These are phyloP conservation scores for Ramaria sp. DNA, from an alignment of 768 basidiomycete species.

Conservation along the genomic window DNA sequence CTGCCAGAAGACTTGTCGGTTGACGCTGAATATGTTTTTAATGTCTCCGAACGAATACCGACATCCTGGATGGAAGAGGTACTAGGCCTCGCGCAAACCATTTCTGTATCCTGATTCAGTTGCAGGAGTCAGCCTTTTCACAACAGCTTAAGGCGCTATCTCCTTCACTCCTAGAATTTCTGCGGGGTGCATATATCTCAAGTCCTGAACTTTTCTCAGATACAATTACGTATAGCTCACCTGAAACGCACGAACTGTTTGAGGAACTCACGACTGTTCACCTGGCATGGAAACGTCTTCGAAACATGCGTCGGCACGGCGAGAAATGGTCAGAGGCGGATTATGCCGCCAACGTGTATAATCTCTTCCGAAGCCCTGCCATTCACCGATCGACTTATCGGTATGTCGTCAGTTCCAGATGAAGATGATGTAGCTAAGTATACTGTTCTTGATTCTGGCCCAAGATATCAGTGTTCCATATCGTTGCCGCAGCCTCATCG, in stretches of 20 bases:
- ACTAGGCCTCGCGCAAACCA: not conserved
- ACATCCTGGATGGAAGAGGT: slow-evolving; percentile 34
- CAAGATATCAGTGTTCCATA: slow-evolving; percentile 39
- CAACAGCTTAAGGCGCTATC: slow-evolving; percentile 17
- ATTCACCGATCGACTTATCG: slow-evolving; percentile 30
- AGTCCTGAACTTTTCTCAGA: slow-evolving; percentile 32
- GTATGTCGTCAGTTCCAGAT: slow-evolving; percentile 19
- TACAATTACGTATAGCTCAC: slow-evolving; percentile 9
- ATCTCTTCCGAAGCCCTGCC: slow-evolving; percentile 37
- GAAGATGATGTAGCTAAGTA: slow-evolving; percentile 5
- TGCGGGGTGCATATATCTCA: slow-evolving; percentile 21
- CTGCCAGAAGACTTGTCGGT: slow-evolving; percentile 28
- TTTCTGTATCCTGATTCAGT: not conserved
- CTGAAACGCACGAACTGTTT: slow-evolving; percentile 18
- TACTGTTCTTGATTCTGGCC: not conserved
- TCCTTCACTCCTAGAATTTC: slow-evolving; percentile 22
- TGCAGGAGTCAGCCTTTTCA: slow-evolving; percentile 19
- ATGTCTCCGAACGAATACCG: slow-evolving; percentile 27
- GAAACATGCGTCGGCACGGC: slow-evolving; percentile 31
- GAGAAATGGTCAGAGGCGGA: slow-evolving; percentile 47
- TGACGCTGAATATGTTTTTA: slow-evolving; percentile 30
- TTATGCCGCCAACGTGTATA: slow-evolving; percentile 47
- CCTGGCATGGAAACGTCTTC: slow-evolving; percentile 34
- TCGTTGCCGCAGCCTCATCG: slow-evolving; percentile 36
- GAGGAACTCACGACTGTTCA: slow-evolving; percentile 32